Evolutionary conservation across 179 eudicot genomes (phyloP), one percentile per base, ranked within the genome.

Genomic region (Gypsophila paniculata): DNA sequence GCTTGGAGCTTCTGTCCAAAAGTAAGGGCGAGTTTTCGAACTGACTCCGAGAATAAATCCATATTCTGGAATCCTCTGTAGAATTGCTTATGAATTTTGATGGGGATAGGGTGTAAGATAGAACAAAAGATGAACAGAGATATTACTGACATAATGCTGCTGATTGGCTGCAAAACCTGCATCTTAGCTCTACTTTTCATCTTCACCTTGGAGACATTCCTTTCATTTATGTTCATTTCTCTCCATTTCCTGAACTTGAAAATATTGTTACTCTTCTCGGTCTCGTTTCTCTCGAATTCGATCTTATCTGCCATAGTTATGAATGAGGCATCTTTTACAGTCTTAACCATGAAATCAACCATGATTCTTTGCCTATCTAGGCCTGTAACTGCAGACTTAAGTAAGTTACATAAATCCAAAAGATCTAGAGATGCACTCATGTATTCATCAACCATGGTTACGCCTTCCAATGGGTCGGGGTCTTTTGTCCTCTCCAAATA

Each of bases 351-450:
- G 18, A 69, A 73, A 61, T 81, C 78, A 14, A 76, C 75, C 80
- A 73, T 78, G 76, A 81, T 22, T 52, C 77, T 74, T 12, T 68
- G 62, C 70, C 82, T 75, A 52, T 78, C 66, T 22, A 83, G 12
- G 11, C 80, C 38, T 3, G 80, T 75, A 71, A 78, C 66, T 6
- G 78, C 71, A 0, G 80, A 65, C 49, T 73, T 83, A 49, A 83
- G 74, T 65, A 78, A 67, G 72, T 81, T 81, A 57, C 86, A 83
- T 4, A 81, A 68, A 68, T 83, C 86, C 36, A 83, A 68, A 39
- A 83, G 72, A 57, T 73, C 80, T 57, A 81, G 49, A 25, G 76
- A 78, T 25, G 61, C 82, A 42, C 58, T 71, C 84, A 83, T 70
- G 69, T 83, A 83, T 8, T 78, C 84, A 65, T 83, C 86, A 49